Percentiles rank a stretch among this genome's conserved stretches.
These are phyloP conservation scores for Chaetomium cochliodes DNA, from an alignment of 495 filamentous ascomycete genomes.

Conservation along the genomic window DNA sequence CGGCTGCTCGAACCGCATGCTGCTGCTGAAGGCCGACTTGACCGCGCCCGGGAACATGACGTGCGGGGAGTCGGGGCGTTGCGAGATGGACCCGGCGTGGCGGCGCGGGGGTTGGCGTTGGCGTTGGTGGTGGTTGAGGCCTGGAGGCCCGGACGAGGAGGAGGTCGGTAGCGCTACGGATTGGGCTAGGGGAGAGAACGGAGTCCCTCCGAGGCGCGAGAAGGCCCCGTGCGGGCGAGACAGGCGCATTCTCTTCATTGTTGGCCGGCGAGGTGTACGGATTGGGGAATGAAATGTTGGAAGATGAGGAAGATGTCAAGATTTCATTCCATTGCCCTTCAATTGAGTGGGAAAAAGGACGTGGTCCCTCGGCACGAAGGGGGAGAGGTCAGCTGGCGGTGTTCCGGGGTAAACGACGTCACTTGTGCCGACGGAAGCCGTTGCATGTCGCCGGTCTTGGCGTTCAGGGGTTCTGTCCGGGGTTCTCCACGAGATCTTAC, in stretches of 20 bases:
- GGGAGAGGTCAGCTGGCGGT: slow-evolving; percentile 7
- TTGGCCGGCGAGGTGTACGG: background rate
- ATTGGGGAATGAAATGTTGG: background rate
- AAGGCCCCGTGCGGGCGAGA: slow-evolving; percentile 16
- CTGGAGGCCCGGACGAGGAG: background rate
- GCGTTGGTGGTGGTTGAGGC: background rate
- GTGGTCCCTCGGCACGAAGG: background rate
- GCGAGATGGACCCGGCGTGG: slow-evolving; percentile 47
- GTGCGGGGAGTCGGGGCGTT: slow-evolving; percentile 66
- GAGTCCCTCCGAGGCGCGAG: slow-evolving; percentile 6
- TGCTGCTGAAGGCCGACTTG: slow-evolving; percentile 83
- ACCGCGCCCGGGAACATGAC: slow-evolving; percentile 95
- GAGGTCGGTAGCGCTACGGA: background rate
- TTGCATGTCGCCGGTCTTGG: slow-evolving; percentile 11
- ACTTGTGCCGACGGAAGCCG: slow-evolving; percentile 42
- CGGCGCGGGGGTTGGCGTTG: slow-evolving; percentile 19
- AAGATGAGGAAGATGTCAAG: background rate
- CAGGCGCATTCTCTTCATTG: slow-evolving; percentile 30
- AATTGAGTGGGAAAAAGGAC: slow-evolving; percentile 2
- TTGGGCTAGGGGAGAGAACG: slow-evolving; percentile 9
- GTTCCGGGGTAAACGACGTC: slow-evolving; percentile 30
- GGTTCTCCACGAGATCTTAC: background rate
- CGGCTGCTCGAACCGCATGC: slow-evolving; percentile 72
- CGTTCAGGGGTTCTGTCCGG: slow-evolving; percentile 20
- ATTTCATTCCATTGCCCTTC: slow-evolving; percentile 2